These are phyloP conservation scores for Kuraishia borneana DNA, from an alignment of 805 yeast genomes.

Conservation along the genomic window DNA sequence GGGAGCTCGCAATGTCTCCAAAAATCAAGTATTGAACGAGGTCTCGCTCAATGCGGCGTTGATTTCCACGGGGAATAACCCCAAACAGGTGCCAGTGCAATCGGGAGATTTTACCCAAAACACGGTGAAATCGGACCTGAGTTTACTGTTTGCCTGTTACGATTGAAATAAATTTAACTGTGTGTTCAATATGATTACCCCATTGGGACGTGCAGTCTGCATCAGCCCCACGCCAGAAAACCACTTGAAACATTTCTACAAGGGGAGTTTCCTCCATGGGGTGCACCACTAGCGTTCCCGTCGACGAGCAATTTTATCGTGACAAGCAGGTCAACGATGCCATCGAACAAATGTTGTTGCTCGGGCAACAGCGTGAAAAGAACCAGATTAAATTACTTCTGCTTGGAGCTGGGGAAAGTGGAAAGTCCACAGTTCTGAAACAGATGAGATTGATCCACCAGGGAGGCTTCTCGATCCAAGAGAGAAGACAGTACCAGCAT, in stretches of 20 bases:
- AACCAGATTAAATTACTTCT: slow-evolving; percentile 61
- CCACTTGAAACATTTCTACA: too few species aligned
- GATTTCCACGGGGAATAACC: slow-evolving; percentile 19
- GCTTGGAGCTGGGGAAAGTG: slow-evolving; percentile 93
- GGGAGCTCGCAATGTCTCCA: too few species aligned
- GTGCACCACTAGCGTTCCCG: slow-evolving; percentile 45
- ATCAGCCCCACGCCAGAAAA: too few species aligned
- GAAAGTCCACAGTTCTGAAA: slow-evolving; percentile 86
- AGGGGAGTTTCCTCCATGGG: too few species aligned
- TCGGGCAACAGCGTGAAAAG: slow-evolving; percentile 39
- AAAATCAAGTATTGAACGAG: too few species aligned
- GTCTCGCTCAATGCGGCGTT: slow-evolving; percentile 26
- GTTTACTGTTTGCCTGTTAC: too few species aligned
- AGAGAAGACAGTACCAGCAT: slow-evolving; percentile 68
- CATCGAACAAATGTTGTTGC: slow-evolving; percentile 50
- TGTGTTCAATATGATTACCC: too few species aligned
- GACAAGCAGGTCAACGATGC: slow-evolving; percentile 47
- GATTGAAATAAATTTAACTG: too few species aligned
- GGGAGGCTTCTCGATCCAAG: slow-evolving; percentile 73
- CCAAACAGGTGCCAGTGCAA: not conserved
- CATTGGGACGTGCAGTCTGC: too few species aligned
- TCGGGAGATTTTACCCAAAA: slow-evolving; percentile 3
- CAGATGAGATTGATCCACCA: slow-evolving; percentile 81
- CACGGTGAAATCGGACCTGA: not conserved
- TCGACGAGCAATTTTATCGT: slow-evolving; percentile 35